These are phyloP conservation scores for Daucus carota DNA, from an alignment of 129 eudicot species.

Conservation along the genomic window DH1_v3.0 NC_030386.2:3104001-3104500, in stretches of 20 bases:
- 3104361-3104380: constrained; percentile 25
- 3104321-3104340: constrained; percentile 30
- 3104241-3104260: not conserved
- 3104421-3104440: constrained; percentile 27
- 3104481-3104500: constrained; percentile 22
- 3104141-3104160: not conserved
- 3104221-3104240: too few species aligned
- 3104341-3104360: constrained; percentile 28
- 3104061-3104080: constrained; percentile 32
- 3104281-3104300: not conserved
- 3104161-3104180: constrained; percentile 10
- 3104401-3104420: constrained; percentile 43
- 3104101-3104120: not conserved
- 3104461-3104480: constrained; percentile 61
- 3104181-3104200: not conserved
- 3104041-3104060: constrained; percentile 39
- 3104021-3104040: constrained; percentile 18
- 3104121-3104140: constrained; percentile 1
- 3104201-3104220: not conserved
- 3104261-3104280: too few species aligned
- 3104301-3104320: not conserved
- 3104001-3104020: constrained; percentile 70
- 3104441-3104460: constrained; percentile 36
- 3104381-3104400: constrained; percentile 14
- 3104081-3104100: not conserved